These are phyloP conservation scores for Fagopyrum tataricum DNA, from an alignment of 148 eudicot genomes.

Conservation along the genomic window DNA sequence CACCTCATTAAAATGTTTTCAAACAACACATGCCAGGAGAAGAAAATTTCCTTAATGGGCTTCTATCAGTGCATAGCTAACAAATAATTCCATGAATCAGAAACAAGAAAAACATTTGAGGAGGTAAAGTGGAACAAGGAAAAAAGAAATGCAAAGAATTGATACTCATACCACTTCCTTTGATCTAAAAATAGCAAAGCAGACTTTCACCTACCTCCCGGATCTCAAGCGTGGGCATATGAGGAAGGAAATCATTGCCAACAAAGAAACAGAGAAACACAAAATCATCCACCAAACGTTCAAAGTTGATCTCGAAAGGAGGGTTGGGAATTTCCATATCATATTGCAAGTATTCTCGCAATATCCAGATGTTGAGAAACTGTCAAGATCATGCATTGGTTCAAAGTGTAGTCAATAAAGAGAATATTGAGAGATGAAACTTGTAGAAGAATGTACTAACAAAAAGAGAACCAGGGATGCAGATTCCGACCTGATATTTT, in stretches of 20 bases:
- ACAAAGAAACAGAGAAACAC: conserved; percentile 95
- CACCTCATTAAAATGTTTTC: background rate
- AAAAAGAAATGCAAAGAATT: conserved; percentile 1
- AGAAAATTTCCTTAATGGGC: background rate
- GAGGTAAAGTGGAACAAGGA: background rate
- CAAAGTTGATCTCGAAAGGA: conserved; percentile 70
- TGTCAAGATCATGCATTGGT: conserved; percentile 25
- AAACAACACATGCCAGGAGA: background rate
- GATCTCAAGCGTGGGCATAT: conserved; percentile 97
- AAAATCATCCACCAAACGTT: conserved; percentile 88
- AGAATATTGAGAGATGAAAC: background rate
- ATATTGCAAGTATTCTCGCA: conserved; percentile 89
- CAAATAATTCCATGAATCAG: background rate
- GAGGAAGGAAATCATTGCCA: conserved; percentile 98
- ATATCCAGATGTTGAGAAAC: conserved; percentile 89
- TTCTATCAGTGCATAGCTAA: background rate
- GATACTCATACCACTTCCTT: background rate
- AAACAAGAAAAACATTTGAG: background rate
- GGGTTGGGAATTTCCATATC: conserved; percentile 70
- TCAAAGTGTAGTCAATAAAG: background rate
- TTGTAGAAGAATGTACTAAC: background rate
- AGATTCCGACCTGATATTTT: conserved; percentile 71
- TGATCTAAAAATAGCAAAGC: background rate
- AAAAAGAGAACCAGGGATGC: background rate
- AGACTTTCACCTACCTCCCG: conserved; percentile 55